These are phyloP conservation scores for Fusarium lyarnte DNA, from an alignment of 2,329 filamentous ascomycete species.

Conservation along the genomic window DNA sequence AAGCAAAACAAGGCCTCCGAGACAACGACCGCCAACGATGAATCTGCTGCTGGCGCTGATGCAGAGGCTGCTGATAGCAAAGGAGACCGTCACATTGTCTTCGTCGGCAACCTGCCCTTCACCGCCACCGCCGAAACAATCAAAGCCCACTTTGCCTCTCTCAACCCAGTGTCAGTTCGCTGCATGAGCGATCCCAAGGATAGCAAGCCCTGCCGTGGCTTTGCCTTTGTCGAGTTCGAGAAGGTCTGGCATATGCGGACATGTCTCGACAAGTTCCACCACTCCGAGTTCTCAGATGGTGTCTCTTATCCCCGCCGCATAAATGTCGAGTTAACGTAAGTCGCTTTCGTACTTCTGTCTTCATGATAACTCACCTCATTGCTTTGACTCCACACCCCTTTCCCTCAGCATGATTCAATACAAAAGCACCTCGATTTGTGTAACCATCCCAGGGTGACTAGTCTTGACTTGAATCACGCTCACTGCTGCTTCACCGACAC, in stretches of 20 bases:
- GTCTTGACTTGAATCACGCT: constrained; percentile 5
- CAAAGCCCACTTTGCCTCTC: constrained; percentile 78
- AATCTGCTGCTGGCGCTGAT: constrained; percentile 5
- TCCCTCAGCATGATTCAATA: constrained; percentile 1
- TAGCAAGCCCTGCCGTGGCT: constrained; percentile 72
- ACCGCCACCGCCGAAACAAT: constrained; percentile 77
- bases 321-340: constrained; percentile 90
- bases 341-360: constrained; percentile 35
- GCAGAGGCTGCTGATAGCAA: constrained; percentile 36
- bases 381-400: not conserved
- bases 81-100: constrained; percentile 47
- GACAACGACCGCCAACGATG: constrained; percentile 22
- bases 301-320: constrained; percentile 73
- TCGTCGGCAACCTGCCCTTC: constrained; percentile 84
- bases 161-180: constrained; percentile 63
- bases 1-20: constrained; percentile 40
- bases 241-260: constrained; percentile 91
- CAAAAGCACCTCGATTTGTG: not conserved
- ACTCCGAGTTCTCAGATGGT: constrained; percentile 75
- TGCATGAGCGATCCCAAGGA: constrained; percentile 74
- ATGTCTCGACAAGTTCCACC: constrained; percentile 89
- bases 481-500: constrained; percentile 6
- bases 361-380: not conserved
- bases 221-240: constrained; percentile 90
- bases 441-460: not conserved